Conservation (phyloP, 2,329 filamentous ascomycete species). For the Fusarium virguliforme region DNA sequence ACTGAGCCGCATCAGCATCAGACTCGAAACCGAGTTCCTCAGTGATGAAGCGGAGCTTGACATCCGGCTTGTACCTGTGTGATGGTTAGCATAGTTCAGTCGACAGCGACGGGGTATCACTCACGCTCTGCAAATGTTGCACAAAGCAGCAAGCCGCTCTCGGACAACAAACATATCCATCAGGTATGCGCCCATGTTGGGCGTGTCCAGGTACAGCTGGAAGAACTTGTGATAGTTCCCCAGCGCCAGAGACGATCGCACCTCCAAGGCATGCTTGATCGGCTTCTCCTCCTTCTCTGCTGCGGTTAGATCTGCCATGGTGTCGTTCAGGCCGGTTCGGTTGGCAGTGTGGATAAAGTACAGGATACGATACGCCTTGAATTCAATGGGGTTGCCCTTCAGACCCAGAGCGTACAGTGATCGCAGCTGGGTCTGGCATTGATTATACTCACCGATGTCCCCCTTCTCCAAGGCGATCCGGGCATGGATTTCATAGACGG, state of each 20-base stretch:
- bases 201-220: slow-evolving; percentile 92
- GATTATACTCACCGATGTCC: slow-evolving; percentile 99
- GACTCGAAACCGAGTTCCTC: slow-evolving; percentile 97
- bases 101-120: slow-evolving; percentile 58
- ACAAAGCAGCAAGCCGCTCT: slow-evolving; percentile 91
- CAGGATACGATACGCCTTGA: slow-evolving; percentile 99
- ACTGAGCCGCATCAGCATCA: slow-evolving; percentile 90
- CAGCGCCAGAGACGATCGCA: slow-evolving; percentile 91
- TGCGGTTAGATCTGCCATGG: slow-evolving; percentile 97
- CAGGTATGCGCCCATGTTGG: slow-evolving; percentile 97
- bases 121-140: slow-evolving; percentile 95
- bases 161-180: slow-evolving; percentile 99
- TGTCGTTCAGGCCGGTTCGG: slow-evolving; percentile 97
- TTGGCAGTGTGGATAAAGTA: slow-evolving; percentile 99
- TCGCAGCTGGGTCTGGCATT: slow-evolving; percentile 98
- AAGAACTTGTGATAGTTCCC: slow-evolving; percentile 99
- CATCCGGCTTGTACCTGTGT: slow-evolving; percentile 88
- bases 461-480: slow-evolving; percentile 98
- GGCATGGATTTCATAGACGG: slow-evolving; percentile 97
- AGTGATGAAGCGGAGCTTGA: slow-evolving; percentile 91
- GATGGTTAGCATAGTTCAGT: slow-evolving; percentile 62
- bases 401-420: slow-evolving; percentile 90
- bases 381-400: slow-evolving; percentile 92
- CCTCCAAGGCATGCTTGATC: slow-evolving; percentile 91
- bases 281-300: slow-evolving; percentile 90